Evolutionary conservation across 2,329 filamentous ascomycete genomes (phyloP).

Genomic region (Penicillium sp.): DNA sequence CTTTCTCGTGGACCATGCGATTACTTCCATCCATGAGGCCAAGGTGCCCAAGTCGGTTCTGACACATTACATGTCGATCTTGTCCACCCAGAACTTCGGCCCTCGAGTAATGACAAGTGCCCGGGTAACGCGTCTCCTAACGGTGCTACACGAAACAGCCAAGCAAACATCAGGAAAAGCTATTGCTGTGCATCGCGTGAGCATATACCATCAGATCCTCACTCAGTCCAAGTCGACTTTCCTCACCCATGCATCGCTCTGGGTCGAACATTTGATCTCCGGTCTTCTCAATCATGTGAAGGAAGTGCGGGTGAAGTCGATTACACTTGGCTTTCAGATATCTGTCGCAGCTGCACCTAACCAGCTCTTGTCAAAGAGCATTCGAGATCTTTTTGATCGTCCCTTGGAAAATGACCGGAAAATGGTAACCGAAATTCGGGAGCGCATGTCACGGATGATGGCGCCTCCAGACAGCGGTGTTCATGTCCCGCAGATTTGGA

Average conservation of each 20-base stretch:
- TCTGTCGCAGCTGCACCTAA: slow-evolving; percentile 68
- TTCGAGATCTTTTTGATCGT: slow-evolving; percentile 55
- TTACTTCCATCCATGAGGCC: slow-evolving; percentile 67
- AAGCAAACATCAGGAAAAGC: slow-evolving; percentile 74
- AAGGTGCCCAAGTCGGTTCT: slow-evolving; percentile 71
- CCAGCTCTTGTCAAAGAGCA: slow-evolving; percentile 62
- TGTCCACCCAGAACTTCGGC: slow-evolving; percentile 76
- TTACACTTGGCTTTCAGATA: slow-evolving; percentile 69
- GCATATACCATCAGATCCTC: slow-evolving; percentile 75
- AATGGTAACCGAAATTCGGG: slow-evolving; percentile 67
- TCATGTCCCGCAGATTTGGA: slow-evolving; percentile 85
- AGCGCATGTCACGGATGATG: slow-evolving; percentile 66
- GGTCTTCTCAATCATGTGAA: slow-evolving; percentile 76
- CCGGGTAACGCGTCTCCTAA: slow-evolving; percentile 67
- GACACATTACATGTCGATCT: slow-evolving; percentile 74
- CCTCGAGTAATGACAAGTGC: slow-evolving; percentile 69
- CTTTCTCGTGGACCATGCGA: slow-evolving; percentile 77
- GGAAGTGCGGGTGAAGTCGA: slow-evolving; percentile 71
- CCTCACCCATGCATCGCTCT: slow-evolving; percentile 65
- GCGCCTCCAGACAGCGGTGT: slow-evolving; percentile 56
- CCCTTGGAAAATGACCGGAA: slow-evolving; percentile 53
- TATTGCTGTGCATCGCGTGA: slow-evolving; percentile 71
- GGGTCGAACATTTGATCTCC: slow-evolving; percentile 77
- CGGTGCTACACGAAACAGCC: slow-evolving; percentile 68
- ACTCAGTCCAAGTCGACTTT: slow-evolving; percentile 69